phyloP scores from a whole-genome alignment of 345 rosid genomes.

The Nasturtium officinale region DNA sequence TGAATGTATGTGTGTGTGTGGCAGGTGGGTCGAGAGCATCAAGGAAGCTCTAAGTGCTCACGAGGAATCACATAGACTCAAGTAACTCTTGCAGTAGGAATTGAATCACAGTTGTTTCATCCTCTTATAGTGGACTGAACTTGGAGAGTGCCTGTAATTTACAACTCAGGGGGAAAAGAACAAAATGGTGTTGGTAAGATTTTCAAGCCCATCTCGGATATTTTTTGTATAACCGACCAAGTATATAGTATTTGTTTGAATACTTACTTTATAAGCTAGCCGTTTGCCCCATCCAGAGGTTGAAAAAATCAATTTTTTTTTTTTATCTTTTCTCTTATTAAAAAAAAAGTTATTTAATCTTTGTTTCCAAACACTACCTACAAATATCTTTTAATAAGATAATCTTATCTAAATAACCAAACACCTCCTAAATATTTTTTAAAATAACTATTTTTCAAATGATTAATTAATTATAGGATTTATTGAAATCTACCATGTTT shows the following conservation, averaged over 20 bases:
- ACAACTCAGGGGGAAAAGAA: not conserved
- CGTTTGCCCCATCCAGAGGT: too few relatives aligned
- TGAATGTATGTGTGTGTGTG: constrained; percentile 19
- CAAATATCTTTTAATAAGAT: too few relatives aligned
- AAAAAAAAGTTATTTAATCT: too few relatives aligned
- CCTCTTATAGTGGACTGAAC: not conserved
- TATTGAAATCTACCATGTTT: too few relatives aligned
- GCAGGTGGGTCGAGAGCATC: constrained; percentile 88
- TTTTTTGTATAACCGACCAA: not conserved
- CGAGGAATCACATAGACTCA: constrained; percentile 11
- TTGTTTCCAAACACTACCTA: too few relatives aligned
- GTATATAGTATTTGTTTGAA: not conserved
- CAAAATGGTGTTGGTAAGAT: not conserved
- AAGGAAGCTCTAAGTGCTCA: constrained; percentile 66
- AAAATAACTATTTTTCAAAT: too few relatives aligned
- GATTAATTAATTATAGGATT: too few relatives aligned
- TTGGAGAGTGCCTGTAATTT: constrained; percentile 2
- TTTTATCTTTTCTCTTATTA: too few relatives aligned
- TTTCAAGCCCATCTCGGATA: not conserved
- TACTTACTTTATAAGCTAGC: too few relatives aligned
- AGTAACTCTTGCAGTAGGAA: constrained; percentile 6
- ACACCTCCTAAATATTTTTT: too few relatives aligned
- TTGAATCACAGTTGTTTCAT: constrained; percentile 1
- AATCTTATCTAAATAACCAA: too few relatives aligned
- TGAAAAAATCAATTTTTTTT: too few relatives aligned